Conservation (phyloP, 2,329 filamentous ascomycete genomes). For the Fusarium continuum region DNA sequence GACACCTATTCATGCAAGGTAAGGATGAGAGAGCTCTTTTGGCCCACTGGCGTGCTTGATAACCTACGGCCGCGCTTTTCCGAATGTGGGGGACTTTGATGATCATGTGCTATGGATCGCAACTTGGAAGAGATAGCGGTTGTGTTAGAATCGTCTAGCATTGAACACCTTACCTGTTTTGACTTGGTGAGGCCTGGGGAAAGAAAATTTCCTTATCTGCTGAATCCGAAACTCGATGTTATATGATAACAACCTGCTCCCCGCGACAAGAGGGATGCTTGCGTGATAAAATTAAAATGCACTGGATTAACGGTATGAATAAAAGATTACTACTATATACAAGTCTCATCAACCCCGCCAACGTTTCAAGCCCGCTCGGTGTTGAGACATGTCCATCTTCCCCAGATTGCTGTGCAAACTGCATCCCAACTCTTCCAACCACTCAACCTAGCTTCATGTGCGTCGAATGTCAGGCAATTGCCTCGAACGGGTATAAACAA, state of each 20-base stretch:
- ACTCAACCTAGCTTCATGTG: background rate
- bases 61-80: conserved; percentile 39
- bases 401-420: background rate
- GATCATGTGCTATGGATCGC: conserved; percentile 38
- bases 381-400: conserved; percentile 3
- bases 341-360: background rate
- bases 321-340: background rate
- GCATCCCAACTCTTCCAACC: background rate
- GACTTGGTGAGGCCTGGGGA: conserved; percentile 14
- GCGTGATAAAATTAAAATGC: background rate
- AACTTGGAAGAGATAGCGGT: conserved; percentile 5
- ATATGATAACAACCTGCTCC: background rate
- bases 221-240: background rate
- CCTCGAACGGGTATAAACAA: conserved; percentile 32
- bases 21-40: conserved; percentile 12
- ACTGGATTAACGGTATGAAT: conserved; percentile 2
- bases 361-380: background rate
- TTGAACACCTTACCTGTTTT: conserved; percentile 18
- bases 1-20: background rate
- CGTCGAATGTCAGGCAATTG: conserved; percentile 15
- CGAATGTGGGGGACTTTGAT: conserved; percentile 34
- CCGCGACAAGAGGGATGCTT: too few relatives aligned
- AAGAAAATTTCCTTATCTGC: conserved; percentile 22
- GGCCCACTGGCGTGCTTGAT: conserved; percentile 16
- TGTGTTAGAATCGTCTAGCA: background rate